phyloP scores from a whole-genome alignment of 805 yeast species.

The Kazachstania viticola region DNA sequence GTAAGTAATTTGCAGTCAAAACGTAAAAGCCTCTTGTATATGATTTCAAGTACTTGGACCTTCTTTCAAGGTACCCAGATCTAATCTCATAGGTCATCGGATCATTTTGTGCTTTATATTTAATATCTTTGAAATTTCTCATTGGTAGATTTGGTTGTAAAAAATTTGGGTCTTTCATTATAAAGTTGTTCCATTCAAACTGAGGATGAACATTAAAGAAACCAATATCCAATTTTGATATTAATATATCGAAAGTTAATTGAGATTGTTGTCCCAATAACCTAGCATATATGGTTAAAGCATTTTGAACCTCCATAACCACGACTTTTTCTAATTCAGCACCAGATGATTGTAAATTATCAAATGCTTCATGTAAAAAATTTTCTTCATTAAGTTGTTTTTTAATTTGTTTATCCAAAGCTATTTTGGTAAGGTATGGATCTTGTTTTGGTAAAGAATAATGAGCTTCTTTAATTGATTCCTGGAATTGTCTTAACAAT shows the following conservation, averaged over 20 bases:
- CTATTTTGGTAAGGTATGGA: slow-evolving; percentile 65
- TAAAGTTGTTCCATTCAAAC: slow-evolving; percentile 81
- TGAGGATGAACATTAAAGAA: slow-evolving; percentile 66
- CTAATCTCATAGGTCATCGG: slow-evolving; percentile 56
- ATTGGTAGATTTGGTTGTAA: slow-evolving; percentile 49
- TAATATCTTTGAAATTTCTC: slow-evolving; percentile 48
- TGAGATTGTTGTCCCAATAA: slow-evolving; percentile 63
- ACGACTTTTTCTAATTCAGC: slow-evolving; percentile 80
- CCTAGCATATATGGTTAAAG: slow-evolving; percentile 59
- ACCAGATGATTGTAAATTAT: slow-evolving; percentile 78
- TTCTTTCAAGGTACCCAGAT: slow-evolving; percentile 72
- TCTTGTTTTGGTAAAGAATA: slow-evolving; percentile 42
- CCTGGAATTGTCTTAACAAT: slow-evolving; percentile 40
- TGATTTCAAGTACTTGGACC: slow-evolving; percentile 84
- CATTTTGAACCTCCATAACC: slow-evolving; percentile 73
- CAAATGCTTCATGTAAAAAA: slow-evolving; percentile 75
- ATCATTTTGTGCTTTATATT: slow-evolving; percentile 56
- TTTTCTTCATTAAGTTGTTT: slow-evolving; percentile 74
- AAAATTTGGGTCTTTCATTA: slow-evolving; percentile 58
- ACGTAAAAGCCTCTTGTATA: slow-evolving; percentile 86
- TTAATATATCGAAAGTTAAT: slow-evolving; percentile 49
- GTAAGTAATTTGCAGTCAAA: slow-evolving; percentile 74
- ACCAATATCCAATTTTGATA: slow-evolving; percentile 54
- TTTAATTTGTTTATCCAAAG: slow-evolving; percentile 64
- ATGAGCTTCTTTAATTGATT: slow-evolving; percentile 51